Evolutionary conservation across 345 rosid species (phyloP).

Genomic region (Populus tremula): DNA sequence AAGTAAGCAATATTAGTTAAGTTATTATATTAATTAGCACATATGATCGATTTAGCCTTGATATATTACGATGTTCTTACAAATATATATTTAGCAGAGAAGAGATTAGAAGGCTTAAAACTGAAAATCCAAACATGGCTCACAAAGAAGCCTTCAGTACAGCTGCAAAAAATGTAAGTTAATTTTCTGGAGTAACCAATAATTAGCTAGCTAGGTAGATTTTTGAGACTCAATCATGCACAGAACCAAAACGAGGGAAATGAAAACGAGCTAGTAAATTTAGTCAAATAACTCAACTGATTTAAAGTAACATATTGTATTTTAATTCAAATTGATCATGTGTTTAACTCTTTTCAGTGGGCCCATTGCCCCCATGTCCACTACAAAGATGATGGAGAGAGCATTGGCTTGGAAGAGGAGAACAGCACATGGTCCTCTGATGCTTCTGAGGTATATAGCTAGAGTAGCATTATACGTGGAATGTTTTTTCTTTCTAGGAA

Average conservation of each 20-base stretch:
- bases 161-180: constrained; percentile 87
- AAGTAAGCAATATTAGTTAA: constrained; percentile 44
- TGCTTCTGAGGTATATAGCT: constrained; percentile 11
- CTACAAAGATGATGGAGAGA: constrained; percentile 46
- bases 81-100: constrained; percentile 49
- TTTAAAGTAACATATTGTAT: not conserved
- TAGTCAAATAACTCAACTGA: not conserved
- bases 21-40: not conserved
- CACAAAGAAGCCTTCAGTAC: constrained; percentile 98
- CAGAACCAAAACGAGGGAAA: not conserved
- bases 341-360: constrained; percentile 61
- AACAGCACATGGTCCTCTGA: constrained; percentile 11
- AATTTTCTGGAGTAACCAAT: not conserved
- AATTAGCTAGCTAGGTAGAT: not conserved
- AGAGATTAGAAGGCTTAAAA: constrained; percentile 93
- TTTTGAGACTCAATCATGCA: not conserved
- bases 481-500: not conserved
- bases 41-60: not conserved
- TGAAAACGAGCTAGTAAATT: not conserved
- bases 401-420: constrained; percentile 34
- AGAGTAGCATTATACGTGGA: not conserved
- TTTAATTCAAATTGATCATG: not conserved
- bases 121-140: constrained; percentile 85
- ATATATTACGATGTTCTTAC: not conserved
- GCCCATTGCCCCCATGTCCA: constrained; percentile 77